These are phyloP conservation scores for Closterium sp. DNA, from an alignment of 139 green algal species.

Conservation along the genomic window DNA sequence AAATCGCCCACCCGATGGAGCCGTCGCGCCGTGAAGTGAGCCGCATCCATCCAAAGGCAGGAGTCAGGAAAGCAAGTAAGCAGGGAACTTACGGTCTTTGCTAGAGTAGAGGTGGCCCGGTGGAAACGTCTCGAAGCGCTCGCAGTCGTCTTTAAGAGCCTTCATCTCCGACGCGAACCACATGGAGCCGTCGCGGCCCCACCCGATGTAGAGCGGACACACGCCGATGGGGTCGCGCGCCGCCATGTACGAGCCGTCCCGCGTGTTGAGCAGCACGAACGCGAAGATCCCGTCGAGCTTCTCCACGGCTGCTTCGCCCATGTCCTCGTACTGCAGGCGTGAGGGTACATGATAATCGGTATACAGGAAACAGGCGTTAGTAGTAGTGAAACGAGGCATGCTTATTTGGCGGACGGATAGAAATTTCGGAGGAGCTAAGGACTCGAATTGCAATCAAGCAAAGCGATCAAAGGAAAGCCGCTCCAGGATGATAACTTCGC, in stretches of 20 bases:
- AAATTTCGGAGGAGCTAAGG: background rate
- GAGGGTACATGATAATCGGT: too few species aligned
- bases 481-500: too few species aligned
- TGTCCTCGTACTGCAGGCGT: constrained; percentile 77
- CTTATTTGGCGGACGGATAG: background rate
- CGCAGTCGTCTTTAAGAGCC: constrained; percentile 61
- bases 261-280: constrained; percentile 72
- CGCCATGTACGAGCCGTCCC: constrained; percentile 68
- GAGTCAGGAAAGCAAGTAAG: background rate
- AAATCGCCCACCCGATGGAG: too few species aligned
- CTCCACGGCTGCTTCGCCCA: constrained; percentile 71
- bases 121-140: constrained; percentile 71
- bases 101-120: constrained; percentile 63
- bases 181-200: constrained; percentile 72
- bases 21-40: too few species aligned
- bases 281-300: constrained; percentile 95
- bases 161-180: constrained; percentile 98
- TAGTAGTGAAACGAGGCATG: too few species aligned
- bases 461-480: too few species aligned
- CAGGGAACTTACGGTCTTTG: constrained; percentile 19
- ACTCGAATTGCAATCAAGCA: too few species aligned
- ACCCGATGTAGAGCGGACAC: constrained; percentile 85
- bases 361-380: too few species aligned
- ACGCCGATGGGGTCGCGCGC: constrained; percentile 92
- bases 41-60: too few species aligned